Percentiles rank a stretch among this genome's conserved stretches.
phyloP scores from a whole-genome alignment of 2,329 filamentous ascomycete genomes.

The Cordyceps farinosa region DNA sequence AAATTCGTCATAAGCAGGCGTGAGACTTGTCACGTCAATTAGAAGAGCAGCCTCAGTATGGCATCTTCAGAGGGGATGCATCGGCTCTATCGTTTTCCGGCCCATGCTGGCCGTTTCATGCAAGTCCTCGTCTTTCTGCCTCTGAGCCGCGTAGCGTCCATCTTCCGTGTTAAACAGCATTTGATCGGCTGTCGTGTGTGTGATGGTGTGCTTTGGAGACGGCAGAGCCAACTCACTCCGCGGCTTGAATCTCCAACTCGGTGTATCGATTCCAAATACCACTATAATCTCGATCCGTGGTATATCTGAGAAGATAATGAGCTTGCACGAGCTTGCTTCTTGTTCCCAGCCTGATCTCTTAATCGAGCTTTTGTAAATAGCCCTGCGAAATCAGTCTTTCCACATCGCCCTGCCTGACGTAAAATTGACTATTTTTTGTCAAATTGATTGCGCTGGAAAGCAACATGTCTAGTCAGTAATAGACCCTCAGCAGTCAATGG shows the following conservation, averaged over 20 bases:
- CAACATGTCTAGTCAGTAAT: background rate
- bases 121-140: background rate
- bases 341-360: constrained; percentile 22
- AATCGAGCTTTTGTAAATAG: constrained; percentile 86
- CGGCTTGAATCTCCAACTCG: background rate
- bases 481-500: background rate
- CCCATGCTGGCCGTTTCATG: background rate
- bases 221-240: background rate
- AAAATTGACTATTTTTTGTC: constrained; percentile 98
- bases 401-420: constrained; percentile 92
- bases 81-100: background rate
- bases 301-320: background rate
- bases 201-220: background rate
- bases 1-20: background rate
- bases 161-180: background rate
- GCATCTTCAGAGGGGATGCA: background rate
- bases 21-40: background rate
- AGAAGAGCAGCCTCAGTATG: background rate
- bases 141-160: background rate
- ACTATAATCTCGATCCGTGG: background rate
- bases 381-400: constrained; percentile 91
- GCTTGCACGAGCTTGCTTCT: background rate
- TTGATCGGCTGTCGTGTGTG: background rate
- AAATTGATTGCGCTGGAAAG: constrained; percentile 76
- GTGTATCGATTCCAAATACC: background rate